Conservation (phyloP, 495 filamentous ascomycete genomes). For the Podospora pseudopauciseta region DNA sequence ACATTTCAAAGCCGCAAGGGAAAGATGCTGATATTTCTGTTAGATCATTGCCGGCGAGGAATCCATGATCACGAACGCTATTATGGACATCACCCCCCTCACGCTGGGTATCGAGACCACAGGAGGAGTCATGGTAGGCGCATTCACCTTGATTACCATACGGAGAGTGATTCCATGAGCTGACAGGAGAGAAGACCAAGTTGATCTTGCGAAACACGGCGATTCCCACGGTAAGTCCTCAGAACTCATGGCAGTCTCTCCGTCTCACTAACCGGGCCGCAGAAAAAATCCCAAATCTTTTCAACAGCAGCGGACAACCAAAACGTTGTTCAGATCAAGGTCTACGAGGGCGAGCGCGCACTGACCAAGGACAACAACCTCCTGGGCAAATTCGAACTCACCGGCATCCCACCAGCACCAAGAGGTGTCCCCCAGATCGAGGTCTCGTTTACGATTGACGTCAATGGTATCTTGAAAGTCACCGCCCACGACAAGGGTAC, state of each 20-base stretch:
- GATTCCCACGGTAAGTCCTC: constrained; percentile 61
- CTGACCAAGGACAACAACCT: constrained; percentile 92
- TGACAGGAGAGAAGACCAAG: neutral
- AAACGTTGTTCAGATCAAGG: constrained; percentile 85
- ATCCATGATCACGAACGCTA: neutral
- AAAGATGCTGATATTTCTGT: constrained; percentile 1
- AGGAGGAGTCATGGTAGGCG: constrained; percentile 85
- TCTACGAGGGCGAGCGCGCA: constrained; percentile 88
- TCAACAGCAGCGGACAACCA: constrained; percentile 94
- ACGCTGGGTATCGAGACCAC: constrained; percentile 96
- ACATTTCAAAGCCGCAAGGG: neutral
- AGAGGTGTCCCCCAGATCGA: constrained; percentile 93
- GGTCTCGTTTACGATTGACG: constrained; percentile 89
- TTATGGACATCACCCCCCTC: constrained; percentile 93
- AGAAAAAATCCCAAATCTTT: constrained; percentile 86
- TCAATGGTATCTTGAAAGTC: constrained; percentile 91
- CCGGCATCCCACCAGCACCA: constrained; percentile 82
- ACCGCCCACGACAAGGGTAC: constrained; percentile 88
- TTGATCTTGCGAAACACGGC: constrained; percentile 59
- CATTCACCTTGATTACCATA: constrained; percentile 60
- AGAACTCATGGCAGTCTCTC: neutral
- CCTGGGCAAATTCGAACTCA: constrained; percentile 92
- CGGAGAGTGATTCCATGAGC: neutral
- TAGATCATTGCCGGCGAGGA: constrained; percentile 34
- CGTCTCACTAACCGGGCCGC: neutral